Conservation (phyloP, 495 filamentous ascomycete genomes). For the Aspergillus cavernicola region DNA sequence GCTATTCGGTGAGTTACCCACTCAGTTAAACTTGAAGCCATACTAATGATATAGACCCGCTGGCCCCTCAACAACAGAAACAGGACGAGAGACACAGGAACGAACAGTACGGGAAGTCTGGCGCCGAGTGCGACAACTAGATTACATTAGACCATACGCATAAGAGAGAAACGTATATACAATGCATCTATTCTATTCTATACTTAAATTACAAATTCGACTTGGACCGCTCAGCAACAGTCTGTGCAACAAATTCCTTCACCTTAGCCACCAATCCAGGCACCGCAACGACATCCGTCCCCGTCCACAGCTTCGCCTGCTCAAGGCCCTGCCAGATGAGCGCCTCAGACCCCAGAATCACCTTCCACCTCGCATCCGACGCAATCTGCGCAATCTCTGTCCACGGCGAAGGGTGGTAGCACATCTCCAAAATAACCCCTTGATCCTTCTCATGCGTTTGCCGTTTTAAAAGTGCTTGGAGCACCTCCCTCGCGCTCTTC, state of each 20-base stretch:
- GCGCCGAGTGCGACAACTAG: conserved; percentile 56
- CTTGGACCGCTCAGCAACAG: conserved; percentile 32
- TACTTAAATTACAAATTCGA: conserved; percentile 26
- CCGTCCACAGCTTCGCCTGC: conserved; percentile 64
- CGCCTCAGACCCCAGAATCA: conserved; percentile 66
- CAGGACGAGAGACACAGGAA: conserved; percentile 60
- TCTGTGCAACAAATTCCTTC: conserved; percentile 46
- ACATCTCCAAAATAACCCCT: conserved; percentile 74
- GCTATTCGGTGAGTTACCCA: conserved; percentile 49
- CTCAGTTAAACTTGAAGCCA: not conserved
- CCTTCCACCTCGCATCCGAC: conserved; percentile 58
- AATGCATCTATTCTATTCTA: too few relatives aligned
- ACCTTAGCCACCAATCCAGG: conserved; percentile 49
- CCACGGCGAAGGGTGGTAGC: conserved; percentile 67
- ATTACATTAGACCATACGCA: conserved; percentile 51
- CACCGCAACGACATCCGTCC: conserved; percentile 47
- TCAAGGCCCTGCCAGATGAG: conserved; percentile 75
- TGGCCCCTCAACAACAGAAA: conserved; percentile 54
- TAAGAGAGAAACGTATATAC: conserved; percentile 5
- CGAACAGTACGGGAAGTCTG: conserved; percentile 65
- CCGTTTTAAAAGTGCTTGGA: conserved; percentile 49
- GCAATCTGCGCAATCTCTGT: conserved; percentile 59
- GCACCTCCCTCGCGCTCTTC: conserved; percentile 49
- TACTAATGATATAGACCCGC: conserved; percentile 46
- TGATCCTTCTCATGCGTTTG: conserved; percentile 36